Conservation (phyloP, 208 protist species). For the Trypanosoma melophagium region DNA sequence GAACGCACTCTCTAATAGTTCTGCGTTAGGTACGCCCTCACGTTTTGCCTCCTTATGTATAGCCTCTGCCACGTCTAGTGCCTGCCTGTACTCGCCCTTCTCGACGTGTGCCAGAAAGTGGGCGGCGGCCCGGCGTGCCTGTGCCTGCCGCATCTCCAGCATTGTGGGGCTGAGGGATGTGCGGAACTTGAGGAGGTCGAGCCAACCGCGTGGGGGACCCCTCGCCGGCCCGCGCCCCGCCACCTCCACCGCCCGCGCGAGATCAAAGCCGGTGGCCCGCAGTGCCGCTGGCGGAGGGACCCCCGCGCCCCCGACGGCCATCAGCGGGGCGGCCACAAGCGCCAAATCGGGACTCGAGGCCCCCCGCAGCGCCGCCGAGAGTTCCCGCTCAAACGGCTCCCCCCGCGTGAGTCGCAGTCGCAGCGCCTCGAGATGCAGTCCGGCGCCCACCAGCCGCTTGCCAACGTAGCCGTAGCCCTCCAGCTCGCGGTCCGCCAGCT, state of each 20-base stretch:
- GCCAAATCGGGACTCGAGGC: slow-evolving; percentile 73
- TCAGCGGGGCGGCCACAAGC: slow-evolving; percentile 58
- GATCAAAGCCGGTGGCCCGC: slow-evolving; percentile 65
- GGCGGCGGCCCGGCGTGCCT: slow-evolving; percentile 39
- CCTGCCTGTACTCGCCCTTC: slow-evolving; percentile 54
- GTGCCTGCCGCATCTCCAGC: slow-evolving; percentile 48
- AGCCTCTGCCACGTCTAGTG: slow-evolving; percentile 65
- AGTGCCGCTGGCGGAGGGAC: slow-evolving; percentile 44
- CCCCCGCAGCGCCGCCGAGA: slow-evolving; percentile 62
- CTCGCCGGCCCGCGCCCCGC: slow-evolving; percentile 49
- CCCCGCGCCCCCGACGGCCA: slow-evolving; percentile 24
- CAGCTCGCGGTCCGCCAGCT: slow-evolving; percentile 60
- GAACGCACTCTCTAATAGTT: slow-evolving; percentile 54
- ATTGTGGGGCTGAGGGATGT: slow-evolving; percentile 70
- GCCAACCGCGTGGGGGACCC: slow-evolving; percentile 64
- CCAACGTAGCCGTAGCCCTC: slow-evolving; percentile 81
- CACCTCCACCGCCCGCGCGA: slow-evolving; percentile 80
- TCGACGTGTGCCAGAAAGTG: slow-evolving; percentile 65
- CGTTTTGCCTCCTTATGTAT: slow-evolving; percentile 38
- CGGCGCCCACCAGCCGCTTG: slow-evolving; percentile 84
- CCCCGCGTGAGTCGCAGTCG: slow-evolving; percentile 40
- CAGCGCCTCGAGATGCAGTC: slow-evolving; percentile 77
- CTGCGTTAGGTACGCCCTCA: slow-evolving; percentile 36
- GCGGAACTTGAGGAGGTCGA: slow-evolving; percentile 86
- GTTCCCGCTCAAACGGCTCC: slow-evolving; percentile 53